Conservation (phyloP, 768 basidiomycete species). For the Boletus vinaceobasis region DNA sequence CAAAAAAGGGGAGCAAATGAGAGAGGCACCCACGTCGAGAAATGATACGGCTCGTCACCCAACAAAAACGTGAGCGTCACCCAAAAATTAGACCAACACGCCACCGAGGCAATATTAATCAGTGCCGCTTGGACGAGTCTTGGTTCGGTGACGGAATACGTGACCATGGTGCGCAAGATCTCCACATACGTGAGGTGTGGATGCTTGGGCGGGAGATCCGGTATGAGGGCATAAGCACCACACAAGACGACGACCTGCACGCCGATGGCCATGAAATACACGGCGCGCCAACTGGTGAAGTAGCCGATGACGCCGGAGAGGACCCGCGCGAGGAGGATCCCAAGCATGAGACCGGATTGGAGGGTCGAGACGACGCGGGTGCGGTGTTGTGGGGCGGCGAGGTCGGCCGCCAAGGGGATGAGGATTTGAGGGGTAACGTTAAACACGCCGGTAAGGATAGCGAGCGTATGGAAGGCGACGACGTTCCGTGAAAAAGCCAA, state of each 20-base stretch:
- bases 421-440: slow-evolving; percentile 40
- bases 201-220: slow-evolving; percentile 42
- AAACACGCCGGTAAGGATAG: slow-evolving; percentile 36
- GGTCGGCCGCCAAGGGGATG: slow-evolving; percentile 45
- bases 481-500: slow-evolving; percentile 37
- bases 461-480: slow-evolving; percentile 31
- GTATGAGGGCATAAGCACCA: slow-evolving; percentile 33
- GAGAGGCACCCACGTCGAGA: slow-evolving; percentile 27
- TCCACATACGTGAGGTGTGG: slow-evolving; percentile 34
- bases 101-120: slow-evolving; percentile 27
- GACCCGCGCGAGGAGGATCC: slow-evolving; percentile 31
- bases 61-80: slow-evolving; percentile 47
- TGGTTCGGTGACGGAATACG: slow-evolving; percentile 39
- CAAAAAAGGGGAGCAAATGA: neutral
- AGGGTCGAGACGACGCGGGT: slow-evolving; percentile 31
- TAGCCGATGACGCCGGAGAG: slow-evolving; percentile 40
- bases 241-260: slow-evolving; percentile 28
- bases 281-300: slow-evolving; percentile 39
- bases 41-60: slow-evolving; percentile 38
- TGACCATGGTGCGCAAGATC: slow-evolving; percentile 38
- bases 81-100: slow-evolving; percentile 36
- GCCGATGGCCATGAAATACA: slow-evolving; percentile 43
- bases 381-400: slow-evolving; percentile 32
- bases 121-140: slow-evolving; percentile 36
- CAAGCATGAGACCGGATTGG: slow-evolving; percentile 28